Evolutionary conservation across 1,284 basidiomycete genomes (phyloP).

Genomic region (Trametes versicolor): DNA sequence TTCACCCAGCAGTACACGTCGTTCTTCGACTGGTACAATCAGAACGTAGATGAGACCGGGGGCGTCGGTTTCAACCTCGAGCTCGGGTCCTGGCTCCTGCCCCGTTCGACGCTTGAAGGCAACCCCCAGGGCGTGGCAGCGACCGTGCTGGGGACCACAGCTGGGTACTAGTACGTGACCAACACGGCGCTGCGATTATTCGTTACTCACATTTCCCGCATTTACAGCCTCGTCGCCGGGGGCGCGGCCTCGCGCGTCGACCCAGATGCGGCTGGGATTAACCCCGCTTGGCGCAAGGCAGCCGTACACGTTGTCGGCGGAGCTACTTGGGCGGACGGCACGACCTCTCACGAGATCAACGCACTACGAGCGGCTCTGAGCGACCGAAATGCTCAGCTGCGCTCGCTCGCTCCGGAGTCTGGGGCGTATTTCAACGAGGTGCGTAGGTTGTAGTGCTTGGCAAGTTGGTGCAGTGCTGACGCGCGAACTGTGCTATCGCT

Average conservation of each 20-base stretch:
- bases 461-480: background rate
- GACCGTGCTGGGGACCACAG: slow-evolving; percentile 36
- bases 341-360: slow-evolving; percentile 40
- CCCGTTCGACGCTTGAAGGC: slow-evolving; percentile 43
- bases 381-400: slow-evolving; percentile 38
- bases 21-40: slow-evolving; percentile 42
- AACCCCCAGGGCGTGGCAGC: slow-evolving; percentile 42
- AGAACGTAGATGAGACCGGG: slow-evolving; percentile 14
- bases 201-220: background rate
- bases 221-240: slow-evolving; percentile 39
- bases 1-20: slow-evolving; percentile 33
- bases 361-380: slow-evolving; percentile 38
- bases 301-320: slow-evolving; percentile 42
- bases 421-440: slow-evolving; percentile 57
- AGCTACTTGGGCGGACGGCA: slow-evolving; percentile 47
- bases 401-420: slow-evolving; percentile 42
- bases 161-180: slow-evolving; percentile 31
- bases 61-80: slow-evolving; percentile 34
- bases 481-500: background rate
- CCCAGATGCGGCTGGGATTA: slow-evolving; percentile 50
- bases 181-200: background rate
- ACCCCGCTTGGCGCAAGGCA: slow-evolving; percentile 56
- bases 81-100: slow-evolving; percentile 50
- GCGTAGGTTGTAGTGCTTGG: too few relatives aligned
- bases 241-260: slow-evolving; percentile 51